phyloP scores from a whole-genome alignment of 192 early-diverging fungal species.

The Umbelopsis vinacea region DNA sequence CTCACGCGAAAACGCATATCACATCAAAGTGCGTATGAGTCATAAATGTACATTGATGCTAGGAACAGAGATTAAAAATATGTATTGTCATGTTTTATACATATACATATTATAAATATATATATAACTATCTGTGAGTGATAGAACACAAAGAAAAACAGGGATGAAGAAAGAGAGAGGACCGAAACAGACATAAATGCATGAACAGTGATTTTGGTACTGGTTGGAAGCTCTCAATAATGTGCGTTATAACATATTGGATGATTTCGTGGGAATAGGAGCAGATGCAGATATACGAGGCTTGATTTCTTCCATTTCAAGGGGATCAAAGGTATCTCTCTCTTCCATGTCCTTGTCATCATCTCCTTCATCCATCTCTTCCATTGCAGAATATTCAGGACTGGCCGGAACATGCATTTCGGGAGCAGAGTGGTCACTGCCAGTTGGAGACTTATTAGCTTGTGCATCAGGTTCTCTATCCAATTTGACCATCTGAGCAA shows the following conservation, averaged over 20 bases:
- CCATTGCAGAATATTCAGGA: constrained; percentile 19
- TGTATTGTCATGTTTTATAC: background rate
- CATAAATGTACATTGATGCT: background rate
- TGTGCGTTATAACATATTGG: background rate
- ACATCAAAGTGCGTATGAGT: background rate
- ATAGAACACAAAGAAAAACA: background rate
- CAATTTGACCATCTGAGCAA: constrained; percentile 30
- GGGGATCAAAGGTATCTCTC: background rate
- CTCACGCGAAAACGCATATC: background rate
- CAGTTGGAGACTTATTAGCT: constrained; percentile 1
- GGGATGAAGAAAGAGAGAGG: background rate
- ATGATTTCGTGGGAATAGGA: background rate
- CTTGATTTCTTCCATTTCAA: background rate
- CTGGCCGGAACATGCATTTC: constrained; percentile 19
- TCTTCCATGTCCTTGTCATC: background rate
- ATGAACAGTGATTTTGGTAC: background rate
- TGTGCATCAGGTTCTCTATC: constrained; percentile 13
- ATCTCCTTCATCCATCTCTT: background rate
- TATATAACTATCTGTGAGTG: background rate
- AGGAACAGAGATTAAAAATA: background rate
- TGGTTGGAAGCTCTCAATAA: background rate
- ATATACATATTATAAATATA: background rate
- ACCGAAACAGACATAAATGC: background rate
- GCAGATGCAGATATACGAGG: background rate
- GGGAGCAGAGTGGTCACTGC: background rate